Percentiles rank a stretch among this genome's conserved stretches.
These are phyloP conservation scores for Saccharomycopsis crataegensis DNA, from an alignment of 1,139 yeast genomes.

Conservation along the genomic window DNA sequence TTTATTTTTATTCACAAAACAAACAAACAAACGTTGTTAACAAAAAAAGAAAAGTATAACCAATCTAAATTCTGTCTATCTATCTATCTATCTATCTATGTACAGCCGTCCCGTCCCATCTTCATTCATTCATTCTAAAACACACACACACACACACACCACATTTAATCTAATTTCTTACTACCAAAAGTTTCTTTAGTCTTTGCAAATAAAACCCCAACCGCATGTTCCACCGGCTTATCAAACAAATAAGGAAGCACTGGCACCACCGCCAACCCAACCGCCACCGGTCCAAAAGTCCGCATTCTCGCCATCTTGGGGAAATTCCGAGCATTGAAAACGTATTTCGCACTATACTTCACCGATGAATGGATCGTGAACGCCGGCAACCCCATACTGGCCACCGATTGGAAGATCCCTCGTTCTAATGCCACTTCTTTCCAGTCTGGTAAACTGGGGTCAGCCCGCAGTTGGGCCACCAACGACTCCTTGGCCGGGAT, in stretches of 20 bases:
- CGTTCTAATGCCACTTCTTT: slow-evolving; percentile 56
- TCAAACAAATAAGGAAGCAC: slow-evolving; percentile 72
- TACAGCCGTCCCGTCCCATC: too few species aligned
- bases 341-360: slow-evolving; percentile 52
- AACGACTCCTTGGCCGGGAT: slow-evolving; percentile 29
- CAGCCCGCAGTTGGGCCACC: slow-evolving; percentile 30
- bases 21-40: too few species aligned
- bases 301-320: slow-evolving; percentile 40
- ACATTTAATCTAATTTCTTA: too few species aligned
- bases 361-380: slow-evolving; percentile 79
- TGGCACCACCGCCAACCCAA: slow-evolving; percentile 75
- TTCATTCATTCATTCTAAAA: too few species aligned
- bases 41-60: too few species aligned
- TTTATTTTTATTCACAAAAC: too few species aligned
- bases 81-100: too few species aligned
- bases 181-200: neutral
- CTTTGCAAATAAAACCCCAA: slow-evolving; percentile 46
- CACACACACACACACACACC: too few species aligned
- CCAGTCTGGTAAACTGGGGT: slow-evolving; percentile 48
- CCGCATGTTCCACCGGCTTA: slow-evolving; percentile 70
- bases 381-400: slow-evolving; percentile 84
- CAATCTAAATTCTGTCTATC: too few species aligned
- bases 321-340: slow-evolving; percentile 36
- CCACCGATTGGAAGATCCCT: slow-evolving; percentile 72
- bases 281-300: slow-evolving; percentile 69